phyloP scores from a whole-genome alignment of 2,329 filamentous ascomycete species.

The Diaporthe longicolla region DNA sequence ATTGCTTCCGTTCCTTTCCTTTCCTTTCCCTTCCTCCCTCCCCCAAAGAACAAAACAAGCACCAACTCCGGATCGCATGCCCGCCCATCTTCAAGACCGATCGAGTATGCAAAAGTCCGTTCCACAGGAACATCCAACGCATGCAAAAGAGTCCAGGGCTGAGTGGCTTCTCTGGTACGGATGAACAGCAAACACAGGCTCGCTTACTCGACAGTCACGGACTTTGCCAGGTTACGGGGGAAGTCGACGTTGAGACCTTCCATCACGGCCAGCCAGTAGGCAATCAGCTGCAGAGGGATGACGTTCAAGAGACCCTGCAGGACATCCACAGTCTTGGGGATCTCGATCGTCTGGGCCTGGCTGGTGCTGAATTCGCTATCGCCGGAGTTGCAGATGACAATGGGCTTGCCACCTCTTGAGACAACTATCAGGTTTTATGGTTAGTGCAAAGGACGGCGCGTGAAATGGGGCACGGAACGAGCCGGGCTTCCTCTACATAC shows the following conservation, averaged over 20 bases:
- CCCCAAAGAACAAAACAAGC: slow-evolving; percentile 5
- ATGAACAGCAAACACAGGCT: neutral
- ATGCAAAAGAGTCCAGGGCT: slow-evolving; percentile 21
- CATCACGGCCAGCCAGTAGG: slow-evolving; percentile 97
- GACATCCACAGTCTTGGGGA: slow-evolving; percentile 94
- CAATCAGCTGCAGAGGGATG: slow-evolving; percentile 96
- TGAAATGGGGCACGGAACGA: neutral
- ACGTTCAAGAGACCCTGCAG: slow-evolving; percentile 98
- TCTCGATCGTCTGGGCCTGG: slow-evolving; percentile 96
- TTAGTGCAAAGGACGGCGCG: neutral
- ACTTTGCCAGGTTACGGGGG: slow-evolving; percentile 98
- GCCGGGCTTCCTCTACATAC: slow-evolving; percentile 61
- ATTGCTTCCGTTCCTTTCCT: neutral
- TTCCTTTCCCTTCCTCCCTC: neutral
- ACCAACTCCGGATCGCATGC: slow-evolving; percentile 26
- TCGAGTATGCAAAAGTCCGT: slow-evolving; percentile 25
- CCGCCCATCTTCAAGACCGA: slow-evolving; percentile 31
- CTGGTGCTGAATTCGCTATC: slow-evolving; percentile 91
- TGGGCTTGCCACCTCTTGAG: slow-evolving; percentile 94
- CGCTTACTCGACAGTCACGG: slow-evolving; percentile 94
- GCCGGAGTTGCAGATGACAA: slow-evolving; percentile 95
- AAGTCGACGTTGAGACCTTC: slow-evolving; percentile 99
- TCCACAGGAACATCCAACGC: slow-evolving; percentile 15
- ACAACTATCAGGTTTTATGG: slow-evolving; percentile 73
- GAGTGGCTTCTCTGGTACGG: slow-evolving; percentile 5